phyloP scores from a whole-genome alignment of 75 land plant genomes.

The Isoetes taiwanensis region DNA sequence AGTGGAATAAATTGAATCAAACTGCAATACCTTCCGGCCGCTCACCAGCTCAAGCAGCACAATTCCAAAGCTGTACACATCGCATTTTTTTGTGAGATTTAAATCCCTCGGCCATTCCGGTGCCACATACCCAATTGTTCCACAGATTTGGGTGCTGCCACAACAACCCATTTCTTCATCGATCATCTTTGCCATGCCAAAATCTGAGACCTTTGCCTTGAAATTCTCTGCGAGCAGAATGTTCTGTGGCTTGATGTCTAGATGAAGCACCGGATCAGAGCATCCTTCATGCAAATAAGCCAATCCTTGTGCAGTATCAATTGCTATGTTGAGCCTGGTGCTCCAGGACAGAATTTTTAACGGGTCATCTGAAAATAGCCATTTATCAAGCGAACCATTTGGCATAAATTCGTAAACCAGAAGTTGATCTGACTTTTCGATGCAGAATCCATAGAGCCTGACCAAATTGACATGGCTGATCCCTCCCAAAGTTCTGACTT shows the following conservation, averaged over 20 bases:
- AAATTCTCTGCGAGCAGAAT: neutral
- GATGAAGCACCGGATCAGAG: neutral
- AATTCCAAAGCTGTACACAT: slow-evolving; percentile 6
- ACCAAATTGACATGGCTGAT: neutral
- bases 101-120: slow-evolving; percentile 4
- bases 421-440: neutral
- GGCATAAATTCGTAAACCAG: slow-evolving; percentile 2
- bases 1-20: too few relatives aligned
- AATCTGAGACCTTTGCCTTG: slow-evolving; percentile 6
- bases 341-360: neutral
- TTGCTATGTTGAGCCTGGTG: neutral
- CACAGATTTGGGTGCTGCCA: neutral
- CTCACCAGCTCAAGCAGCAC: neutral
- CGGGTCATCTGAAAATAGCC: neutral
- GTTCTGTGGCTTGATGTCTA: slow-evolving; percentile 10
- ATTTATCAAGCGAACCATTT: slow-evolving; percentile 3
- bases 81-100: neutral
- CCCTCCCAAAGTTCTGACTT: neutral
- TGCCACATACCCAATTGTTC: neutral
- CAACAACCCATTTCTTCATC: neutral
- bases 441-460: neutral
- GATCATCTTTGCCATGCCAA: neutral
- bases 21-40: too few relatives aligned
- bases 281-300: slow-evolving; percentile 3
- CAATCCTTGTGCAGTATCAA: neutral